Evolutionary conservation across 495 filamentous ascomycete genomes (phyloP).

Genomic region (Lasiosphaeria ovina): DNA sequence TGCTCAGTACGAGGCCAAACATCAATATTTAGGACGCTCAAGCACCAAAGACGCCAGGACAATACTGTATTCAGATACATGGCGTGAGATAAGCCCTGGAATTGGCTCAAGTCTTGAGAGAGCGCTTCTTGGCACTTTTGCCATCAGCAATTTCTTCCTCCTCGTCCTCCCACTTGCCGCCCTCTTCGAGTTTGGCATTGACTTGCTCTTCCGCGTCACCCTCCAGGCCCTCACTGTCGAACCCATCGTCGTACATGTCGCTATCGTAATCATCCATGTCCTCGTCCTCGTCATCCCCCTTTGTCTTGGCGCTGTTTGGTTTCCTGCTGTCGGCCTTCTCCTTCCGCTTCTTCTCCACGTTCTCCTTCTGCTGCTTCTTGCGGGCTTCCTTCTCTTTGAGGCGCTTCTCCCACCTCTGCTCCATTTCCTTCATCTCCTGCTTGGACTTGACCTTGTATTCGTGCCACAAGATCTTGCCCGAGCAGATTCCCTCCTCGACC

Average conservation of each 20-base stretch:
- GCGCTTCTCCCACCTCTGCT: constrained; percentile 74
- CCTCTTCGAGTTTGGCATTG: constrained; percentile 53
- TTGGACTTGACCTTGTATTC: constrained; percentile 83
- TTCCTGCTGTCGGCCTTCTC: constrained; percentile 52
- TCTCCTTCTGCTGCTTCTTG: constrained; percentile 77
- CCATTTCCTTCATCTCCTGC: constrained; percentile 70
- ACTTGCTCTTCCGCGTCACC: constrained; percentile 61
- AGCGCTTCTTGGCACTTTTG: constrained; percentile 6
- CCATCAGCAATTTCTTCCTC: constrained; percentile 40
- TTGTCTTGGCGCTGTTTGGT: constrained; percentile 49
- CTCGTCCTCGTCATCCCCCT: constrained; percentile 61
- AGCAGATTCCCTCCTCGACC: constrained; percentile 91
- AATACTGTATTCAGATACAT: background rate
- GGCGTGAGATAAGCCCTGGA: background rate
- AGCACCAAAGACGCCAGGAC: background rate
- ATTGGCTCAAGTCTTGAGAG: constrained; percentile 1
- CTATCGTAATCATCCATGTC: constrained; percentile 57
- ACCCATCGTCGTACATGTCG: constrained; percentile 54
- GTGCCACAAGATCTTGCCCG: constrained; percentile 96
- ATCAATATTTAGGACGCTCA: no score
- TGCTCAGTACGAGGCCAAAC: no score
- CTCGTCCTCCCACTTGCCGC: constrained; percentile 53
- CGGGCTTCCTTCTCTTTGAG: constrained; percentile 78
- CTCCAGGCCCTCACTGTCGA: constrained; percentile 52
- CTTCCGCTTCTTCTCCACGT: constrained; percentile 78